These are phyloP conservation scores for Nemania sp. DNA, from an alignment of 2,329 filamentous ascomycete genomes.

Conservation along the genomic window DNA sequence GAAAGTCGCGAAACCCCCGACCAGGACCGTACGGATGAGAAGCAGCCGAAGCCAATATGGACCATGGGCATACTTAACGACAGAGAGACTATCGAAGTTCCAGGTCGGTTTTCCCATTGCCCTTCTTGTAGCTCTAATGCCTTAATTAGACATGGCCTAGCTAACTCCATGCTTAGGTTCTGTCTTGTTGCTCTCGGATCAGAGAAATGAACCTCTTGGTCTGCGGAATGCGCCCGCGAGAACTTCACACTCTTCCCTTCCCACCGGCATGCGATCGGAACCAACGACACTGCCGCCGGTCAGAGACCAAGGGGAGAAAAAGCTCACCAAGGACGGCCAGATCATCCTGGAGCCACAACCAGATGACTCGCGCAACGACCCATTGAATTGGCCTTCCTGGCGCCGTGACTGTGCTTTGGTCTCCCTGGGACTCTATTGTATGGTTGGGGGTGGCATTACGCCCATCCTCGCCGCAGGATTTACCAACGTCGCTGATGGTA, in stretches of 20 bases:
- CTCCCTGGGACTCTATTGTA: slow-evolving; percentile 87
- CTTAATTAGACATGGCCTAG: background rate
- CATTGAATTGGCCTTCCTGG: slow-evolving; percentile 87
- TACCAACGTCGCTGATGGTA: slow-evolving; percentile 68
- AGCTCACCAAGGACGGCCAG: slow-evolving; percentile 78
- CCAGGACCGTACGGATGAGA: slow-evolving; percentile 13
- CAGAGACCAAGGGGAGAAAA: slow-evolving; percentile 55
- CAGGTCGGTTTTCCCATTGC: slow-evolving; percentile 59
- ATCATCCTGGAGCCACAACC: slow-evolving; percentile 92
- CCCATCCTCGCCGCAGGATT: slow-evolving; percentile 90
- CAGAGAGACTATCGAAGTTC: slow-evolving; percentile 80
- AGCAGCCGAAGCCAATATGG: slow-evolving; percentile 46
- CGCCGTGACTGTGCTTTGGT: slow-evolving; percentile 78
- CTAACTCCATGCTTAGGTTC: slow-evolving; percentile 51
- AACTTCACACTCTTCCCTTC: slow-evolving; percentile 62
- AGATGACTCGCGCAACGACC: slow-evolving; percentile 87
- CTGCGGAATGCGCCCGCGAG: slow-evolving; percentile 60
- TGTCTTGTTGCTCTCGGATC: slow-evolving; percentile 58
- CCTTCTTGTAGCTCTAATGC: background rate
- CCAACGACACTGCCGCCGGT: slow-evolving; percentile 35
- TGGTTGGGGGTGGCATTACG: slow-evolving; percentile 92
- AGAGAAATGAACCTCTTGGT: slow-evolving; percentile 64
- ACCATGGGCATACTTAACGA: slow-evolving; percentile 84
- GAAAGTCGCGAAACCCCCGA: slow-evolving; percentile 18
- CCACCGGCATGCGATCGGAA: slow-evolving; percentile 49